Base-by-base conservation (phyloP, 495 filamentous ascomycete genomes). In the Neurospora hispaniola region DNA sequence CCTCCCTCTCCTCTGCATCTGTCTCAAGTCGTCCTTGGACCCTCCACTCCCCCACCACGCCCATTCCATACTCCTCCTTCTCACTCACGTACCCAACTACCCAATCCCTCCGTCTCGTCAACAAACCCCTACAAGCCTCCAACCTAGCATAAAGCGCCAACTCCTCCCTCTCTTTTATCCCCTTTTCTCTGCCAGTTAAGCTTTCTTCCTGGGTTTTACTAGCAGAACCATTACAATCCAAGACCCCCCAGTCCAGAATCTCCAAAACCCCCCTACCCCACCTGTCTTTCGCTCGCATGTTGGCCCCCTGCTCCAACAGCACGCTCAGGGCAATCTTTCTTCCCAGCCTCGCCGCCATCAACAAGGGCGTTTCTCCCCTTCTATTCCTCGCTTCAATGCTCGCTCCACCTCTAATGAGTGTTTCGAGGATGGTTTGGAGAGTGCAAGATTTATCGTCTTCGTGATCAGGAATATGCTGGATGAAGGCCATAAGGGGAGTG, bases 401-500 rank as follows among this genome's bases (percentile, higher is more conserved):
- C 9, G 79, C 82, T 35, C 80, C 83, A 3, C 76, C 76, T 0
- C 78, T 71, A 2, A 81, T 39, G 0, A 86, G 75, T 3, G 78
- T 77, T 48, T 77, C 75, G 20, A 85, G 74, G 4, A 82, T 75
- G 2, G 75, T 38, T 3, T 77, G 75, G 31, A 81, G 74, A 4
- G 78, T 79, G 42, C 74, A 77, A 73, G 81, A 76, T 70, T 81
- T 83, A 69, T 82, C 81, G 71, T 85, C 81, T 40, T 81, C 77
- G 9, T 82, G 80, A 41, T 85, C 84, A 1, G 80, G 75, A 35
- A 85, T 76, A 69, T 84, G 77, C 31, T 74, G 71, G 42, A 84
- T 78, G 68, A 87, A 86, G 11, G 85, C 78, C 82, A 85, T 85
- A 12, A 87, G 77, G 1, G 82, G 80, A 0, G 85, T 85, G 70